Evolutionary conservation across 2,329 filamentous ascomycete genomes (phyloP).

Genomic region (Pseudogymnoascus sp.): DNA sequence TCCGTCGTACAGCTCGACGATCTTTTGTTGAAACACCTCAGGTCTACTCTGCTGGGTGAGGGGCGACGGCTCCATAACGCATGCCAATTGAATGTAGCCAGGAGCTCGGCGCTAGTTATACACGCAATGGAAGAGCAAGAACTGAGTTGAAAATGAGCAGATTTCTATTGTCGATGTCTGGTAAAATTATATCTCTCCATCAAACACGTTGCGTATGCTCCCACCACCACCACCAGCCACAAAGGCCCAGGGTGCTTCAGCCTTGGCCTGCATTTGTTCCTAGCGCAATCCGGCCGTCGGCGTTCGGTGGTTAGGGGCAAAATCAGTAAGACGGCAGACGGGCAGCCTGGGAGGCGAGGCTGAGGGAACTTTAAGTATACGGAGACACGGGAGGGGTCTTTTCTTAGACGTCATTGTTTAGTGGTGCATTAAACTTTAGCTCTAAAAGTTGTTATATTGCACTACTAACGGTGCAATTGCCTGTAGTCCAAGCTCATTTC

Average conservation of each 20-base stretch:
- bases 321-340: not conserved
- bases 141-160: not conserved
- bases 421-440: not conserved
- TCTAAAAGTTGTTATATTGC: not conserved
- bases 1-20: slow-evolving; percentile 78
- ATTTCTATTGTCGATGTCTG: not conserved
- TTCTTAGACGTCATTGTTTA: not conserved
- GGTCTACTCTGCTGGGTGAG: slow-evolving; percentile 87
- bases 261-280: not conserved
- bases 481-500: not conserved
- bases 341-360: not conserved
- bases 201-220: not conserved
- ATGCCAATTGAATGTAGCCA: slow-evolving; percentile 10
- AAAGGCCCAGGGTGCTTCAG: not conserved
- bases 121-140: not conserved
- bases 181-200: not conserved
- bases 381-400: not conserved
- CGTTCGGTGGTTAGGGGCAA: not conserved
- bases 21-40: slow-evolving; percentile 87
- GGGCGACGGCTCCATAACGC: slow-evolving; percentile 75
- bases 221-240: not conserved
- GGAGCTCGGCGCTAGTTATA: not conserved
- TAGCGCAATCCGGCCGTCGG: not conserved
- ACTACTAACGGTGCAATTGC: not conserved
- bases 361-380: not conserved